A percentile compares a stretch with the other conserved stretches of the same genome.
phyloP scores from a whole-genome alignment of 1,139 yeast genomes.

The Kodamaea arcana region DNA sequence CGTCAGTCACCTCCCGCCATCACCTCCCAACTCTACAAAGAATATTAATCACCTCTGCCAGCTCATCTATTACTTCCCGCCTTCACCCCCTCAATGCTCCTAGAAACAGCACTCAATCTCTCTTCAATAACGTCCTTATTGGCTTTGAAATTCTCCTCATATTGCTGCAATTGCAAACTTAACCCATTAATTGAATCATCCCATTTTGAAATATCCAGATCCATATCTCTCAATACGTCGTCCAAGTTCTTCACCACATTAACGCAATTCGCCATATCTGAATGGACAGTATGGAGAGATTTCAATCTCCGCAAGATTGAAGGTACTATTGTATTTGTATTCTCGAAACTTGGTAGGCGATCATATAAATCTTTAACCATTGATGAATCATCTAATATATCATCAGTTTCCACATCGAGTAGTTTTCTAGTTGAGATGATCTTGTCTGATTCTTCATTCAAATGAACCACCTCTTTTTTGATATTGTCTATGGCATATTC shows the following conservation, averaged over 20 bases:
- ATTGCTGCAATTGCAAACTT: constrained; percentile 31
- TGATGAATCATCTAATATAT: constrained; percentile 3
- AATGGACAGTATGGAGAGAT: constrained; percentile 42
- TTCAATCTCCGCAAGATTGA: constrained; percentile 39
- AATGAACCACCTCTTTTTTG: constrained; percentile 16
- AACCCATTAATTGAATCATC: constrained; percentile 31
- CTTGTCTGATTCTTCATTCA: constrained; percentile 19
- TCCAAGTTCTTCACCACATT: constrained; percentile 32
- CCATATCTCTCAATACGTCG: constrained; percentile 26
- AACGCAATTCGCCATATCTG: constrained; percentile 29
- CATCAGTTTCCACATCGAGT: constrained; percentile 7
- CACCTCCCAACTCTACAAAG: not conserved
- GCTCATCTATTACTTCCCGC: constrained; percentile 4
- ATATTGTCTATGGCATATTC: constrained; percentile 23
- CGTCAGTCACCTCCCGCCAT: not conserved
- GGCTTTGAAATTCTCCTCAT: constrained; percentile 10
- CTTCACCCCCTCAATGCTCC: too few species aligned
- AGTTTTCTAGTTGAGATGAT: constrained; percentile 13
- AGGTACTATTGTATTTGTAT: constrained; percentile 35
- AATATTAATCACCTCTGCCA: constrained; percentile 6
- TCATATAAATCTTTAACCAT: constrained; percentile 38
- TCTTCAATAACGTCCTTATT: constrained; percentile 10
- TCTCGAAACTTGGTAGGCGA: constrained; percentile 34
- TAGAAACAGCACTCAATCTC: constrained; percentile 6
- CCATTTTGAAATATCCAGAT: constrained; percentile 40